A percentile compares a stretch with the other conserved stretches of the same genome.
Evolutionary conservation across 2,329 filamentous ascomycete species (phyloP).

Genomic region (Hypoxylon sp.): DNA sequence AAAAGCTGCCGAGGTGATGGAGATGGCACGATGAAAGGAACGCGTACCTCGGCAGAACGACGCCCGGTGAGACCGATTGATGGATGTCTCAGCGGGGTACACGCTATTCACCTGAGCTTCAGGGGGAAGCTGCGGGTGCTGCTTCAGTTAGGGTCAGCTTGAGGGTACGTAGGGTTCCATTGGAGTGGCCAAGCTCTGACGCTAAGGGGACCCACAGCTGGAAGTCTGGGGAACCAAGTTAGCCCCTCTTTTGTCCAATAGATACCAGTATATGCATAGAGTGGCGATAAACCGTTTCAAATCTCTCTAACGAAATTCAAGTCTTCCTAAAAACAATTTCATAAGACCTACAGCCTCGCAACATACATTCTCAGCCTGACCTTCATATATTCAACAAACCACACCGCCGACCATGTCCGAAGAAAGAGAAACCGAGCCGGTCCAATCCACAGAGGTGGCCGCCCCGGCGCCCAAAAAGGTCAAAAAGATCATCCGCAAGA

Average conservation of each 20-base stretch:
- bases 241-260: constrained; percentile 9
- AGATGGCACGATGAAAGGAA: constrained; percentile 13
- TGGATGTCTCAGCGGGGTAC: constrained; percentile 39
- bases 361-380: constrained; percentile 22
- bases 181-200: not conserved
- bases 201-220: not conserved
- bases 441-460: constrained; percentile 58
- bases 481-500: constrained; percentile 91
- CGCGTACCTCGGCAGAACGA: not conserved
- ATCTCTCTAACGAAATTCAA: constrained; percentile 18
- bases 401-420: constrained; percentile 47
- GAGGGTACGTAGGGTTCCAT: too few species aligned
- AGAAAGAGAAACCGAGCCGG: constrained; percentile 48
- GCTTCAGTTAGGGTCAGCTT: not conserved
- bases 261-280: not conserved
- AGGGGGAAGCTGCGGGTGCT: constrained; percentile 5
- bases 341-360: constrained; percentile 28
- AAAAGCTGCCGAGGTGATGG: constrained; percentile 6
- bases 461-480: constrained; percentile 71
- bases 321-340: constrained; percentile 25
- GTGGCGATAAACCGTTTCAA: constrained; percentile 11
- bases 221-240: constrained; percentile 33
- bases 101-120: not conserved
- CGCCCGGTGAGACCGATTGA: constrained; percentile 30
- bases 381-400: constrained; percentile 6